Conservation (phyloP, 2,329 filamentous ascomycete genomes). For the Diaporthe aspalathi region DNA sequence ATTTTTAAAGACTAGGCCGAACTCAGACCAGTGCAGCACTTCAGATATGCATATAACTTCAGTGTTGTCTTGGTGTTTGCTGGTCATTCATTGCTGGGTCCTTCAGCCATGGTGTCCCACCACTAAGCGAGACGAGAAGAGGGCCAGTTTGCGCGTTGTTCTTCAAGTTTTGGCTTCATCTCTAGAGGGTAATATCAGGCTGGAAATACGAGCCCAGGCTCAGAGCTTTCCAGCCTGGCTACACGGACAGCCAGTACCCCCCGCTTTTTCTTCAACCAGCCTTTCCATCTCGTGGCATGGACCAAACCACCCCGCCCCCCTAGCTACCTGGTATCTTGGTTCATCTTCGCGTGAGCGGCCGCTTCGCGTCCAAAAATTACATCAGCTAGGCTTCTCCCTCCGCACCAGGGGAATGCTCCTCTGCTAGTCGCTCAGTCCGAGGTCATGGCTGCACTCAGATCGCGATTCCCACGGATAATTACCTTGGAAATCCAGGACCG, state of each 20-base stretch:
- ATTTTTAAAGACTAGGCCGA: neutral
- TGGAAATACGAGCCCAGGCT: neutral
- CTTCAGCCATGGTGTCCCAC: neutral
- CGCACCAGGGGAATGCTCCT: neutral
- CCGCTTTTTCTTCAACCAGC: neutral
- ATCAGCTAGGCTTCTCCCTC: neutral
- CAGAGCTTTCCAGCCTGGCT: neutral
- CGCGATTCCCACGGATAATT: neutral
- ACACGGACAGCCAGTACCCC: neutral
- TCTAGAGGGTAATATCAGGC: neutral
- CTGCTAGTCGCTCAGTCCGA: neutral
- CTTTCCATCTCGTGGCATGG: neutral
- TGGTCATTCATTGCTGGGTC: neutral
- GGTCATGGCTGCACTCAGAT: neutral
- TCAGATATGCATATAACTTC: neutral
- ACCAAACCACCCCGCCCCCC: neutral
- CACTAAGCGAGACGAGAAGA: too few relatives aligned
- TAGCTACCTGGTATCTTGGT: constrained; percentile 13
- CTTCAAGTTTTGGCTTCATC: neutral
- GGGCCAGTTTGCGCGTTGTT: fast-evolving
- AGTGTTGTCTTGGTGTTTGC: neutral
- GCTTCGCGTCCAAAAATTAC: constrained; percentile 10
- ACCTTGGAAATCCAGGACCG: neutral
- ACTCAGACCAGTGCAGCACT: neutral
- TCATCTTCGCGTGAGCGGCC: constrained; percentile 1